These are phyloP conservation scores for Staphylotrichum tortipilum DNA, from an alignment of 495 filamentous ascomycete species.

Conservation along the genomic window DNA sequence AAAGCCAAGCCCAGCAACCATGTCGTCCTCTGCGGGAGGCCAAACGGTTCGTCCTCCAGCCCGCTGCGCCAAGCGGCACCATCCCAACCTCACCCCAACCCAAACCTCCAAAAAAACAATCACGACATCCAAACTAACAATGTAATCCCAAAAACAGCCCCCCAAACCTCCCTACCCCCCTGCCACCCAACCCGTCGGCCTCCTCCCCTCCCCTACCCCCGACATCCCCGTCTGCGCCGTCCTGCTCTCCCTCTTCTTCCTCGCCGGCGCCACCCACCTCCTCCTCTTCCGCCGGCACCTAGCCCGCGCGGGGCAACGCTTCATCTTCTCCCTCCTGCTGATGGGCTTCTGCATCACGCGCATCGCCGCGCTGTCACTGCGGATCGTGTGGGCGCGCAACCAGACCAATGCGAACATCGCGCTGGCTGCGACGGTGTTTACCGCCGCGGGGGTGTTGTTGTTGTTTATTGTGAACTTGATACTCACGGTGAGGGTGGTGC, in stretches of 20 bases:
- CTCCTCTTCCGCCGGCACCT: constrained; percentile 46
- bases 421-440: constrained; percentile 66
- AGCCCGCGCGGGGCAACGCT: constrained; percentile 55
- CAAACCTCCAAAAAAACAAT: too few species aligned
- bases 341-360: constrained; percentile 74
- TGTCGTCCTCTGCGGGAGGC: not conserved
- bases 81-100: too few species aligned
- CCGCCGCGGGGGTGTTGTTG: constrained; percentile 64
- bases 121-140: not conserved
- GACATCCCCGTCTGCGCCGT: constrained; percentile 58
- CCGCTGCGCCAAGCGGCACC: too few species aligned
- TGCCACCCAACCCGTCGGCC: constrained; percentile 46
- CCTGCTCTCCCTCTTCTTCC: constrained; percentile 59
- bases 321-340: constrained; percentile 56
- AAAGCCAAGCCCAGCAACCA: not conserved
- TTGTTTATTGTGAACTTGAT: constrained; percentile 73
- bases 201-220: constrained; percentile 41
- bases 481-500: constrained; percentile 64
- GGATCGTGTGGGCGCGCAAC: constrained; percentile 49
- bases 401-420: constrained; percentile 43
- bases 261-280: constrained; percentile 50
- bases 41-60: not conserved
- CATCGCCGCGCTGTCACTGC: constrained; percentile 53
- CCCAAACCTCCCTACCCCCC: constrained; percentile 27
- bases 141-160: not conserved